Percentiles rank a stretch among this genome's conserved stretches.
Conservation (phyloP, 2,329 filamentous ascomycete species). For the Alternaria arborescens region DNA sequence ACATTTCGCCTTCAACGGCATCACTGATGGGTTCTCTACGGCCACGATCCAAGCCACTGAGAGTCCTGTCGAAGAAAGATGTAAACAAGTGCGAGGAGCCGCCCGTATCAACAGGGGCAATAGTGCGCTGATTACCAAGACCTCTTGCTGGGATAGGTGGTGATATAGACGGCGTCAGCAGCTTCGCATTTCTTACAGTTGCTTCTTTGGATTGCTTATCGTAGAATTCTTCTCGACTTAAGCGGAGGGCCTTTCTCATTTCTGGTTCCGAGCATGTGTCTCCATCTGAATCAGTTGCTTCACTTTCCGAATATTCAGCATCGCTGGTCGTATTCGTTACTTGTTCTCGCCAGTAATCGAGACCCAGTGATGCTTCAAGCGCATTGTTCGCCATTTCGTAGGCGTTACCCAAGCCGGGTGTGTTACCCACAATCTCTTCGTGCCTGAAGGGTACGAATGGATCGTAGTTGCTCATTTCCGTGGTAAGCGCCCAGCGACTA, state of each 20-base stretch:
- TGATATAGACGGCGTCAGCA: neutral
- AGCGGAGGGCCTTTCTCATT: conserved; percentile 3
- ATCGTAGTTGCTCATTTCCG: conserved; percentile 26
- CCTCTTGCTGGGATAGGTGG: neutral
- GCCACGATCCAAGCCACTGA: neutral
- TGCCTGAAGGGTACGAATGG: conserved; percentile 10
- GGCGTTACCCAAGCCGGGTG: conserved; percentile 22
- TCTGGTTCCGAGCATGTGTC: conserved; percentile 4
- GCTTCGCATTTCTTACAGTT: neutral
- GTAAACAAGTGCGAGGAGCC: neutral
- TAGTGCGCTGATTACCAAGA: neutral
- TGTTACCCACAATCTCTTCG: neutral
- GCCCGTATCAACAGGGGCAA: neutral
- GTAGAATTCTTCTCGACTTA: neutral
- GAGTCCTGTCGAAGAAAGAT: neutral
- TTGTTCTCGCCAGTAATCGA: conserved; percentile 25
- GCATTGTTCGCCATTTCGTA: conserved; percentile 11
- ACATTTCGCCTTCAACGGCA: conserved; percentile 32
- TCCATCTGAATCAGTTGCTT: neutral
- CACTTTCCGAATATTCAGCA: neutral
- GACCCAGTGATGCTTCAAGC: neutral
- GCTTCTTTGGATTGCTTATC: neutral
- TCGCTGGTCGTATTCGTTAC: neutral
- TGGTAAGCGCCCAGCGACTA: conserved; percentile 33
- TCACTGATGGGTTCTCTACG: conserved; percentile 16